These are phyloP conservation scores for Triglochin maritima DNA, from an alignment of 106 monocot genomes.

Conservation along the genomic window DNA sequence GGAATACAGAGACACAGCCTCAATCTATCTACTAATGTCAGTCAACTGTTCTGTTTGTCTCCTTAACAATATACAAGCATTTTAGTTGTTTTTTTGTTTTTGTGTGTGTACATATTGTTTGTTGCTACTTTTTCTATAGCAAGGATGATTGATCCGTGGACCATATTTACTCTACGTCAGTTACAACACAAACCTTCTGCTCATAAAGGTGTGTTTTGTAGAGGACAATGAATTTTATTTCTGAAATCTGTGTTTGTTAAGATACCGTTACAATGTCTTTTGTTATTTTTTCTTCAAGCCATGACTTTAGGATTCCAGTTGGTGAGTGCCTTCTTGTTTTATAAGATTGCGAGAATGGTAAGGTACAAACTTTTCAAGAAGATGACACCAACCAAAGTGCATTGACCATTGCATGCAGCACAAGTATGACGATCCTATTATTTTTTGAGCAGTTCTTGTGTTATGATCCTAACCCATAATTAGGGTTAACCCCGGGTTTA, in stretches of 20 bases:
- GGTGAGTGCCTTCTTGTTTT: slow-evolving; percentile 62
- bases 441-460: too few species aligned
- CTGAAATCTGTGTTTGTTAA: too few species aligned
- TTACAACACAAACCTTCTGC: slow-evolving; percentile 36
- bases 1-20: slow-evolving; percentile 46
- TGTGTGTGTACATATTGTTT: slow-evolving; percentile 40
- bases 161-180: slow-evolving; percentile 38
- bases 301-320: slow-evolving; percentile 55
- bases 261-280: too few species aligned
- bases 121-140: slow-evolving; percentile 42
- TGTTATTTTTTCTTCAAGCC: slow-evolving; percentile 10
- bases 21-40: slow-evolving; percentile 41
- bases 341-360: slow-evolving; percentile 45
- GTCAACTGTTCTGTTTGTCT: not conserved
- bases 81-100: not conserved
- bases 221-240: too few species aligned
- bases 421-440: too few species aligned
- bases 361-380: slow-evolving; percentile 32
- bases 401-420: too few species aligned
- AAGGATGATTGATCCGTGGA: slow-evolving; percentile 48
- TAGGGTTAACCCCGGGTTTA: too few species aligned
- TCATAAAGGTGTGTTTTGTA: slow-evolving; percentile 71
- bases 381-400: slow-evolving; percentile 2
- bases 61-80: not conserved
- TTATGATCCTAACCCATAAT: too few species aligned